Evolutionary conservation across 2,329 filamentous ascomycete genomes (phyloP).

Genomic region (Chalara sp.): DNA sequence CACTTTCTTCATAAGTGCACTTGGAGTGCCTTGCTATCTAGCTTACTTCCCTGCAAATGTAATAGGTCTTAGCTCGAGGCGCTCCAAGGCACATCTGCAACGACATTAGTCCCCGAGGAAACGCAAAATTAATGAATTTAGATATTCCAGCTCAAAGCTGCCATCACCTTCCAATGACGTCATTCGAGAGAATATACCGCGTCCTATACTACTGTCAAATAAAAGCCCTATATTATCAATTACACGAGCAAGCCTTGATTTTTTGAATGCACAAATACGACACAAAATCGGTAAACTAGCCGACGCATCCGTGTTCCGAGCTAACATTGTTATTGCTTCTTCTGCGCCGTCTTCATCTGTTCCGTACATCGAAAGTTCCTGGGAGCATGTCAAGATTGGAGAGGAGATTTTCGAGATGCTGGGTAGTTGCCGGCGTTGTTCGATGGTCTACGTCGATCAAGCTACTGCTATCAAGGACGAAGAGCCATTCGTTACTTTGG

Average conservation of each 20-base stretch:
- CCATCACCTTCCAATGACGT: slow-evolving; percentile 54
- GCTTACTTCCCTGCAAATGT: slow-evolving; percentile 74
- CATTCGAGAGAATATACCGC: slow-evolving; percentile 32
- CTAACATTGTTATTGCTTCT: slow-evolving; percentile 71
- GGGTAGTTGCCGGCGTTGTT: slow-evolving; percentile 80
- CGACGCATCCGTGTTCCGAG: slow-evolving; percentile 71
- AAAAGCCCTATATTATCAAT: slow-evolving; percentile 90
- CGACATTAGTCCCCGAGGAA: slow-evolving; percentile 39
- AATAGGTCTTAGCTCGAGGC: slow-evolving; percentile 51
- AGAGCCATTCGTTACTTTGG: slow-evolving; percentile 83
- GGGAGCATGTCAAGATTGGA: slow-evolving; percentile 64
- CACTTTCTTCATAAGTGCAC: slow-evolving; percentile 66
- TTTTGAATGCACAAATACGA: slow-evolving; percentile 67
- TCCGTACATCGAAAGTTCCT: slow-evolving; percentile 75
- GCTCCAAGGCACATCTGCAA: slow-evolving; percentile 65
- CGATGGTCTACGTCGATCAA: slow-evolving; percentile 95
- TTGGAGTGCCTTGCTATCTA: slow-evolving; percentile 75
- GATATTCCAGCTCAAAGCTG: slow-evolving; percentile 29
- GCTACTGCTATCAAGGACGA: slow-evolving; percentile 67
- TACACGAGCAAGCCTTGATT: slow-evolving; percentile 70
- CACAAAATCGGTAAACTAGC: slow-evolving; percentile 56
- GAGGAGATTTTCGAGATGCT: slow-evolving; percentile 60
- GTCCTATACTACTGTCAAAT: slow-evolving; percentile 75
- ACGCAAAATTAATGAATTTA: slow-evolving; percentile 41
- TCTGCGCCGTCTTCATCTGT: slow-evolving; percentile 24